These are phyloP conservation scores for Albugo candida DNA, from an alignment of 352 stramenopile genomes.

Conservation along the genomic window DNA sequence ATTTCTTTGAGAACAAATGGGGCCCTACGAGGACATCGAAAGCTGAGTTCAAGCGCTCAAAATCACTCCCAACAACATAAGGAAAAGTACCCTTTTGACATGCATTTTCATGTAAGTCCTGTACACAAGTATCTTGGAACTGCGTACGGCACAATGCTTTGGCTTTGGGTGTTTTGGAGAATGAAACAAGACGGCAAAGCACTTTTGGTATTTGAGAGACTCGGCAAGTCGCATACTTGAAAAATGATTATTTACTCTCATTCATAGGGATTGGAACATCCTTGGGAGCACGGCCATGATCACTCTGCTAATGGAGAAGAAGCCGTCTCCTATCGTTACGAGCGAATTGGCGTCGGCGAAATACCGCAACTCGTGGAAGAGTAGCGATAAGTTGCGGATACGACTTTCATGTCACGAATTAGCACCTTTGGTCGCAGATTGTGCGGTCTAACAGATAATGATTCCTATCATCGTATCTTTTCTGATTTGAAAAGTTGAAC, in stretches of 20 bases:
- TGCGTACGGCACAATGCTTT: slow-evolving; percentile 78
- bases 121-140: slow-evolving; percentile 76
- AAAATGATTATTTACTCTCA: not conserved
- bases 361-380: no score
- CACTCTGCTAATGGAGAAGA: not conserved
- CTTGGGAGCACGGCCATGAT: slow-evolving; percentile 43
- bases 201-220: slow-evolving; percentile 29
- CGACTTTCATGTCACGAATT: no score
- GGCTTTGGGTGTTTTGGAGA: slow-evolving; percentile 81
- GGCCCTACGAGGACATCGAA: not conserved
- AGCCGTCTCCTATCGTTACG: no score
- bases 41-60: not conserved
- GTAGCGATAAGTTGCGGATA: no score
- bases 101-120: slow-evolving; percentile 78
- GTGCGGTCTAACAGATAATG: no score
- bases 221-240: not conserved
- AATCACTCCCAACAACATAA: slow-evolving; percentile 4
- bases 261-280: slow-evolving; percentile 64
- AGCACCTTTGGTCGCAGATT: no score
- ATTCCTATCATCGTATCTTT: no score
- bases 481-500: no score
- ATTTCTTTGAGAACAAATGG: no score
- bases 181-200: slow-evolving; percentile 73
- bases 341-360: no score
- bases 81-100: slow-evolving; percentile 59